phyloP scores from a whole-genome alignment of 2,329 filamentous ascomycete species.

The Cladophialophora yegresii region DNA sequence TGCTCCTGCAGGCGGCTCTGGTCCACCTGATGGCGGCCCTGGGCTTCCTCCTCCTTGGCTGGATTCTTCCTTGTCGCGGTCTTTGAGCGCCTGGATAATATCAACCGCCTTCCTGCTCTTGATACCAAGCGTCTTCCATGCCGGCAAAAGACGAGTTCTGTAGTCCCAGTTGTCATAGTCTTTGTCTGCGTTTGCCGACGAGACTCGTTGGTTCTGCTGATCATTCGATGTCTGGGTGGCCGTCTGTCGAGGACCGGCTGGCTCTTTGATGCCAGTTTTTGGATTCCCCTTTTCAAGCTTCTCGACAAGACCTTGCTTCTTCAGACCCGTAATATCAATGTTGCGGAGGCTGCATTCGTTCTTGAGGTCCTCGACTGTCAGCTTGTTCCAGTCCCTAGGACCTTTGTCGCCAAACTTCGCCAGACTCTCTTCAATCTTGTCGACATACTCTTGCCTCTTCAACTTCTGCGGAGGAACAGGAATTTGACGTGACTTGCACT shows the following conservation, averaged over 20 bases:
- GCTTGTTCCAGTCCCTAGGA: constrained; percentile 1
- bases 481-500: constrained; percentile 2
- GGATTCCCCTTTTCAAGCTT: neutral
- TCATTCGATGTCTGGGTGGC: neutral
- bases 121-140: neutral
- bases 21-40: neutral
- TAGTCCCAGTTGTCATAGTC: neutral
- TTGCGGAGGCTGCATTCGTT: neutral
- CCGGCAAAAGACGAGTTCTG: neutral
- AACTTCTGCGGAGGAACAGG: neutral
- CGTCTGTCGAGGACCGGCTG: neutral
- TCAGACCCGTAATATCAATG: neutral
- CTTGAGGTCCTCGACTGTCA: constrained; percentile 1
- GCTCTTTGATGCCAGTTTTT: neutral
- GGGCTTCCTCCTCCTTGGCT: neutral
- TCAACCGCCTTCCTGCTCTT: neutral
- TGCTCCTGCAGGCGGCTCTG: too few species aligned
- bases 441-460: constrained; percentile 6
- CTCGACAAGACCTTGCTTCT: neutral
- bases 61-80: neutral
- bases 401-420: neutral
- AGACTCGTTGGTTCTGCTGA: neutral
- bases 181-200: neutral
- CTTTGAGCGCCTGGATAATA: neutral
- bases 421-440: neutral